These are phyloP conservation scores for Tulasnella sp. DNA, from an alignment of 768 basidiomycete species.

Conservation along the genomic window DNA sequence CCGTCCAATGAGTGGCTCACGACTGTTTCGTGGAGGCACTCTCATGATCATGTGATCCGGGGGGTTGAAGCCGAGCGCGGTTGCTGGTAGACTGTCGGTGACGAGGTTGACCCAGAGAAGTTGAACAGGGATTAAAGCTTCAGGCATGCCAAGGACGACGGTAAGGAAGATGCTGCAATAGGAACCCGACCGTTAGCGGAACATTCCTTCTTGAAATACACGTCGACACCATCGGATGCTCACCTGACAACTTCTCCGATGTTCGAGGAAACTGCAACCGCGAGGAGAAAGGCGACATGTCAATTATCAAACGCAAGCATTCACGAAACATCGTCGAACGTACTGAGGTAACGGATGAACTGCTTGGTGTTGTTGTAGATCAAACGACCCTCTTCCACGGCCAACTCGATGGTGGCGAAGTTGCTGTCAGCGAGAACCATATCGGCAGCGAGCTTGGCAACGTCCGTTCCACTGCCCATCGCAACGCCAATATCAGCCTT, in stretches of 20 bases:
- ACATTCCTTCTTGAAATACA: not conserved
- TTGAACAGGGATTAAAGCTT: constrained; percentile 95
- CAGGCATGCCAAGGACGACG: constrained; percentile 97
- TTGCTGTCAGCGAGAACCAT: constrained; percentile 98
- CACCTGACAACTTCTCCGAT: constrained; percentile 29
- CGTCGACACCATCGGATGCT: not conserved
- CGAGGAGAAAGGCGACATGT: constrained; percentile 5
- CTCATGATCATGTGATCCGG: constrained; percentile 96
- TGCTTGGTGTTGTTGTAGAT: constrained; percentile 99
- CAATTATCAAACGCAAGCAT: not conserved
- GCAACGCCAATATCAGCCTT: constrained; percentile 97
- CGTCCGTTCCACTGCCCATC: constrained; percentile 98
- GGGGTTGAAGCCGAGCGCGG: constrained; percentile 96
- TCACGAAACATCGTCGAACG: constrained; percentile 28
- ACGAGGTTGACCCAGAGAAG: constrained; percentile 98
- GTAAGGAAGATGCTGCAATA: constrained; percentile 94
- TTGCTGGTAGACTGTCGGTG: constrained; percentile 93
- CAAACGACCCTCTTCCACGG: constrained; percentile 93
- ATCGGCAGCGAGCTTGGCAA: constrained; percentile 94
- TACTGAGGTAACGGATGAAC: constrained; percentile 97
- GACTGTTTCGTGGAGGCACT: constrained; percentile 80
- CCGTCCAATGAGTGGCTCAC: constrained; percentile 80
- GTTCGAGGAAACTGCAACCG: constrained; percentile 24
- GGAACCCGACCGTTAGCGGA: not conserved
- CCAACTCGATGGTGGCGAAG: constrained; percentile 93